A percentile compares a stretch with the other conserved stretches of the same genome.
phyloP scores from a whole-genome alignment of 1,139 yeast species.

The Kazachstania sp. region DNA sequence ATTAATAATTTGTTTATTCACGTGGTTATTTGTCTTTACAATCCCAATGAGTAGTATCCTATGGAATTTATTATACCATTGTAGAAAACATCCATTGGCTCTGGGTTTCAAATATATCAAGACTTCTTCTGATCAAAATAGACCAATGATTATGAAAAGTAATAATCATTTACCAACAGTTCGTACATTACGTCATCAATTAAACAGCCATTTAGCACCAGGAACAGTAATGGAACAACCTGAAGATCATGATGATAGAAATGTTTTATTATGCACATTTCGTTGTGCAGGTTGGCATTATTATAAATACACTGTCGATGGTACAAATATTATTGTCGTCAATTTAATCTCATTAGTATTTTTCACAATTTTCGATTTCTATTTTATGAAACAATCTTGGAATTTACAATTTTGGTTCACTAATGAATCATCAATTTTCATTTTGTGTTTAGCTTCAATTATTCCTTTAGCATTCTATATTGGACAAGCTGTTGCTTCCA shows the following conservation, averaged over 20 bases:
- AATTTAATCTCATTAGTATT: conserved; percentile 72
- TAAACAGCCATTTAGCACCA: neutral
- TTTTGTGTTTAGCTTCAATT: conserved; percentile 71
- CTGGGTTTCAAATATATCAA: conserved; percentile 25
- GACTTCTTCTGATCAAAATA: conserved; percentile 19
- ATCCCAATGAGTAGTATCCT: conserved; percentile 86
- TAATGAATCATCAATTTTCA: conserved; percentile 50
- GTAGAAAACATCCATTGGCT: conserved; percentile 87
- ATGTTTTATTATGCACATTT: conserved; percentile 68
- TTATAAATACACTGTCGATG: conserved; percentile 92
- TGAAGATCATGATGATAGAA: conserved; percentile 24
- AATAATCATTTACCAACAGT: conserved; percentile 3
- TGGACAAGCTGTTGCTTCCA: conserved; percentile 98
- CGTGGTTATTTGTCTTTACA: conserved; percentile 83
- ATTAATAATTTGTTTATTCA: conserved; percentile 44
- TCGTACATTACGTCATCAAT: neutral
- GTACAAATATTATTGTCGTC: conserved; percentile 87
- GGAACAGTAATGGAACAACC: neutral
- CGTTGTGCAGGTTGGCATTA: conserved; percentile 88
- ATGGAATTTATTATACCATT: conserved; percentile 61
- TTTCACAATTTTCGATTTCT: conserved; percentile 77
- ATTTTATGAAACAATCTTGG: conserved; percentile 47
- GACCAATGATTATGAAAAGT: conserved; percentile 9
- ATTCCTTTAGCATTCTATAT: conserved; percentile 93
- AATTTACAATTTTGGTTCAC: conserved; percentile 47